phyloP scores from a whole-genome alignment of 306 rosid species.

The Gynostemma pentaphyllum region DNA sequence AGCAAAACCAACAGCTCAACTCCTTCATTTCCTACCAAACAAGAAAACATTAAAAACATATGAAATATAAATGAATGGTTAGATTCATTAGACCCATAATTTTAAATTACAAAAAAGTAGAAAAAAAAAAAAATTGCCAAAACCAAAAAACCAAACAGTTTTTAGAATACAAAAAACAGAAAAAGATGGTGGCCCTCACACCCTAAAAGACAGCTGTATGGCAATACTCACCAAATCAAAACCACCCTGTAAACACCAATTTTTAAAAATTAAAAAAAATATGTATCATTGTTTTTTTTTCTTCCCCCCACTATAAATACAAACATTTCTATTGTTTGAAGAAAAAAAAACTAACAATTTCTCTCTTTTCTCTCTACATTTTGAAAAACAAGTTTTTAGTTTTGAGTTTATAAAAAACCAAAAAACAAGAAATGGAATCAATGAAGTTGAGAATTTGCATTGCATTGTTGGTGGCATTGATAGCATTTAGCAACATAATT shows the following conservation, averaged over 20 bases:
- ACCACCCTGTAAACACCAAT: neutral
- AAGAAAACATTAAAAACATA: neutral
- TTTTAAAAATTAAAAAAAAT: neutral
- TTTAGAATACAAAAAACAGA: neutral
- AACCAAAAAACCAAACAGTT: neutral
- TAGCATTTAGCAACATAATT: too few relatives aligned
- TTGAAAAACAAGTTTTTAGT: too few relatives aligned
- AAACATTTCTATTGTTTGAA: neutral
- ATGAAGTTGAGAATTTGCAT: neutral
- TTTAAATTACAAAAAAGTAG: neutral
- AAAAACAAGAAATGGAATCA: constrained; percentile 1
- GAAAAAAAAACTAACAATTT: too few relatives aligned
- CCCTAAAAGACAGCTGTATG: neutral
- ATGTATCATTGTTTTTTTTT: neutral
- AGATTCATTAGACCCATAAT: too few relatives aligned
- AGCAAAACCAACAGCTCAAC: constrained; percentile 1
- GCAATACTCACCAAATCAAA: constrained; percentile 2
- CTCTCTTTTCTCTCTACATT: too few relatives aligned
- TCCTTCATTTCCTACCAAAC: neutral
- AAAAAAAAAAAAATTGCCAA: neutral
- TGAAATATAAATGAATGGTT: neutral
- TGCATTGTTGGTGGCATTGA: neutral
- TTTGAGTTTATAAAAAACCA: too few relatives aligned
- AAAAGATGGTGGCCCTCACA: neutral
- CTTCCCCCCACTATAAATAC: neutral